These are phyloP conservation scores for Deinandra increscens DNA, from an alignment of 129 eudicot species.

Conservation along the genomic window DNA sequence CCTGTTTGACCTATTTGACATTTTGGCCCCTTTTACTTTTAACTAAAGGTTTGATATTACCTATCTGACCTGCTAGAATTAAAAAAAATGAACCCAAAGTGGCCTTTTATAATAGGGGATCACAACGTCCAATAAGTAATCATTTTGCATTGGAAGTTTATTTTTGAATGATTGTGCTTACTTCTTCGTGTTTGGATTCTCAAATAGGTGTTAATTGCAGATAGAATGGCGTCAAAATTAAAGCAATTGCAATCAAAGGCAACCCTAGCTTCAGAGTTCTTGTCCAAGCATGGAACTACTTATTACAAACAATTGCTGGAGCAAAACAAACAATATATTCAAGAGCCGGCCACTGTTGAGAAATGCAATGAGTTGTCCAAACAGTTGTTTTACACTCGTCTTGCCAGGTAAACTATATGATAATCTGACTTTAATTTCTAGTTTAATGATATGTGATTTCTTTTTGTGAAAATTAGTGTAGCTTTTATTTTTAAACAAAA, in stretches of 20 bases:
- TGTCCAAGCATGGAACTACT: constrained; percentile 23
- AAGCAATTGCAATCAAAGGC: constrained; percentile 29
- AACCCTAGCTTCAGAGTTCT: constrained; percentile 25
- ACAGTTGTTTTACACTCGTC: constrained; percentile 38
- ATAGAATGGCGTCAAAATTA: constrained; percentile 34
- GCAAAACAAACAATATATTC: constrained; percentile 33
- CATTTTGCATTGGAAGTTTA: background rate
- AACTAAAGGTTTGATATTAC: too few relatives aligned
- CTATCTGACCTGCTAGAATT: background rate
- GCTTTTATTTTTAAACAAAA: background rate
- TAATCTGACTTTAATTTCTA: background rate
- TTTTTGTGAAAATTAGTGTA: background rate
- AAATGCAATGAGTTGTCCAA: constrained; percentile 32
- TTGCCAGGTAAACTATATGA: constrained; percentile 24
- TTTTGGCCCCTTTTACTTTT: too few relatives aligned
- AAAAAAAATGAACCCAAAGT: background rate
- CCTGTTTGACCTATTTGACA: background rate
- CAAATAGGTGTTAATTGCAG: constrained; percentile 2
- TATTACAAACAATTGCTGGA: constrained; percentile 29
- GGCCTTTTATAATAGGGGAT: background rate
- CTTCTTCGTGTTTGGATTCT: background rate
- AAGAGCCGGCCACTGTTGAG: constrained; percentile 39
- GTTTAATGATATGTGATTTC: background rate
- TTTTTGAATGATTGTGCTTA: background rate
- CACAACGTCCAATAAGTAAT: background rate